Evolutionary conservation across 441 rosid species (phyloP).

Genomic region (Hura crepitans): DNA sequence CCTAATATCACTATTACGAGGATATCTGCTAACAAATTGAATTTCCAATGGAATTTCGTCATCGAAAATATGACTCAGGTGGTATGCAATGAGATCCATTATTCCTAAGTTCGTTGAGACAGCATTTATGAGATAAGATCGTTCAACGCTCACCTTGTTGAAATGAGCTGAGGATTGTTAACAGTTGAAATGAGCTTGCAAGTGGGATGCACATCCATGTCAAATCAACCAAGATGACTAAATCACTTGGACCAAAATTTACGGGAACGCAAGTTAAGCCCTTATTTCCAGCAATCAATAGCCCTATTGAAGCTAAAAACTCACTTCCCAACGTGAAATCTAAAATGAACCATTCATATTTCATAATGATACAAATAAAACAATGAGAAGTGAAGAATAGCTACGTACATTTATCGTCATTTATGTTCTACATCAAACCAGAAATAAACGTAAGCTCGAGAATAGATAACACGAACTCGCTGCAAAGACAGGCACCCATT

Average conservation of each 20-base stretch:
- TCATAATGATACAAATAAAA: background rate
- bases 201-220: background rate
- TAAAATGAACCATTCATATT: background rate
- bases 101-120: background rate
- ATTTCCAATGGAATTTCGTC: too few species aligned
- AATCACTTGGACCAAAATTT: too few species aligned
- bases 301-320: too few species aligned
- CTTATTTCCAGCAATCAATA: too few species aligned
- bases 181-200: background rate
- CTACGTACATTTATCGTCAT: constrained; percentile 13
- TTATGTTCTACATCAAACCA: constrained; percentile 75
- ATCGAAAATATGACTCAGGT: too few species aligned
- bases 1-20: too few species aligned
- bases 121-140: background rate
- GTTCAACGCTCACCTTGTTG: background rate
- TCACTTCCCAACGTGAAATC: background rate
- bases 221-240: background rate
- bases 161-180: background rate
- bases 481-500: constrained; percentile 74
- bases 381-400: background rate
- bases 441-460: constrained; percentile 65
- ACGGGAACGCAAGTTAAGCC: too few species aligned
- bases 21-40: too few species aligned
- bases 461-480: constrained; percentile 79
- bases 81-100: background rate